phyloP scores from a whole-genome alignment of 1,284 basidiomycete genomes.

The Polyporus tsugae region DNA sequence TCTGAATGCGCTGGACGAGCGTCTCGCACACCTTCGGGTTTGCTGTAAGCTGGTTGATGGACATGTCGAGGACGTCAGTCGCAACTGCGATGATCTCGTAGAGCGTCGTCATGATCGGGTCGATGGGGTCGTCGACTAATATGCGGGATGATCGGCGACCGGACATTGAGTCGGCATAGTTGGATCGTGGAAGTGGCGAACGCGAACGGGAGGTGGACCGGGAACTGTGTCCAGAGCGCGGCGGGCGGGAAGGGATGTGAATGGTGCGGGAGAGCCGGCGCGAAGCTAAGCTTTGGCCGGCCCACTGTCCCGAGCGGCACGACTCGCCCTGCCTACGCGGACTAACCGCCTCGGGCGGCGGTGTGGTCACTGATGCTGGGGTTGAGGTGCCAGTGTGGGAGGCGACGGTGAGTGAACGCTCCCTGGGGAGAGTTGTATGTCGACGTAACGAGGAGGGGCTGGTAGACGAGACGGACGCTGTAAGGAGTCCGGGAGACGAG shows the following conservation, averaged over 20 bases:
- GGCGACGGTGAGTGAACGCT: conserved; percentile 61
- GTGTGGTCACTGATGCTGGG: conserved; percentile 57
- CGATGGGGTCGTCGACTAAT: conserved; percentile 80
- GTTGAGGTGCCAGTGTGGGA: conserved; percentile 62
- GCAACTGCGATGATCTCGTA: conserved; percentile 95
- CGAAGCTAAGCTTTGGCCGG: conserved; percentile 61
- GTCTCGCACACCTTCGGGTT: conserved; percentile 87
- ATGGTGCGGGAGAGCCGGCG: conserved; percentile 84
- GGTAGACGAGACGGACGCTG: conserved; percentile 69
- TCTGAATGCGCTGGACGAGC: conserved; percentile 90
- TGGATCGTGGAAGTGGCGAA: conserved; percentile 87
- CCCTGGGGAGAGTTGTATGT: conserved; percentile 72
- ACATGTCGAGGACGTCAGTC: conserved; percentile 94
- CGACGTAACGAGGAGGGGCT: conserved; percentile 74
- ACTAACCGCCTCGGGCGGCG: conserved; percentile 67
- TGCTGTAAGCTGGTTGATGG: conserved; percentile 84
- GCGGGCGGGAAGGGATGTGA: conserved; percentile 74
- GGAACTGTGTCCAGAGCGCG: conserved; percentile 85
- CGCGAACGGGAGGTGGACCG: conserved; percentile 95
- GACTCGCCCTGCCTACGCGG: conserved; percentile 66
- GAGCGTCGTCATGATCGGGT: conserved; percentile 90
- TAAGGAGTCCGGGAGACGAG: conserved; percentile 61
- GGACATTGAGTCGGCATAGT: conserved; percentile 67
- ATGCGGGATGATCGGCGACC: conserved; percentile 79
- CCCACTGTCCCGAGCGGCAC: conserved; percentile 62